A percentile compares a stretch with the other conserved stretches of the same genome.
These are phyloP conservation scores for Pseudopithomyces chartarum DNA, from an alignment of 2,329 filamentous ascomycete genomes.

Conservation along the genomic window DNA sequence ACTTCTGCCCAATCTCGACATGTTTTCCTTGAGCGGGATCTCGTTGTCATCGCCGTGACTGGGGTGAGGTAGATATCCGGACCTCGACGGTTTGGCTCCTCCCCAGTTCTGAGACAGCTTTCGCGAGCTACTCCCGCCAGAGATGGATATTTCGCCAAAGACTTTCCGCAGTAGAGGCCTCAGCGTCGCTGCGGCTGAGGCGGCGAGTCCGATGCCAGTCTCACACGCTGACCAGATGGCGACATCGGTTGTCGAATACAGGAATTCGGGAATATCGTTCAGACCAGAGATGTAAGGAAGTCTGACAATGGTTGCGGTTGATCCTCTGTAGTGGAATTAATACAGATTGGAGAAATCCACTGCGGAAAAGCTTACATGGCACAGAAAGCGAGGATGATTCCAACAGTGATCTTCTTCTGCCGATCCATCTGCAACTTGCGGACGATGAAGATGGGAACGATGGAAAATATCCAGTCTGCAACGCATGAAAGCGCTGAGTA, in stretches of 20 bases:
- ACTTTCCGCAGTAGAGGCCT: conserved; percentile 20
- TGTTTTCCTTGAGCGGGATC: conserved; percentile 14
- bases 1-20: conserved; percentile 6
- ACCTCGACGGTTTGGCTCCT: conserved; percentile 12
- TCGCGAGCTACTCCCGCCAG: conserved; percentile 12
- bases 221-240: conserved; percentile 24
- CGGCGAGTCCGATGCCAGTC: conserved; percentile 20
- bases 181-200: conserved; percentile 20
- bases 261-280: conserved; percentile 17
- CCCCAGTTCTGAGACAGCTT: conserved; percentile 19
- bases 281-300: conserved; percentile 18
- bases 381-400: conserved; percentile 18
- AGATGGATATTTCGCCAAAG: conserved; percentile 14
- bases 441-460: conserved; percentile 22
- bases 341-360: not conserved
- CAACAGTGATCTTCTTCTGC: conserved; percentile 17
- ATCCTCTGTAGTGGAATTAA: conserved; percentile 13
- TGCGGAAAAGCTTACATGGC: conserved; percentile 13
- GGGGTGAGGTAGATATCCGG: conserved; percentile 16
- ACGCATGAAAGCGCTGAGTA: conserved; percentile 16
- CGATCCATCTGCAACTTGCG: conserved; percentile 16
- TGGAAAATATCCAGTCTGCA: conserved; percentile 19
- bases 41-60: conserved; percentile 15
- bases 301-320: conserved; percentile 19
- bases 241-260: conserved; percentile 20